Conservation (phyloP, 805 yeast species). For the Torulaspora delbrueckii region DNA sequence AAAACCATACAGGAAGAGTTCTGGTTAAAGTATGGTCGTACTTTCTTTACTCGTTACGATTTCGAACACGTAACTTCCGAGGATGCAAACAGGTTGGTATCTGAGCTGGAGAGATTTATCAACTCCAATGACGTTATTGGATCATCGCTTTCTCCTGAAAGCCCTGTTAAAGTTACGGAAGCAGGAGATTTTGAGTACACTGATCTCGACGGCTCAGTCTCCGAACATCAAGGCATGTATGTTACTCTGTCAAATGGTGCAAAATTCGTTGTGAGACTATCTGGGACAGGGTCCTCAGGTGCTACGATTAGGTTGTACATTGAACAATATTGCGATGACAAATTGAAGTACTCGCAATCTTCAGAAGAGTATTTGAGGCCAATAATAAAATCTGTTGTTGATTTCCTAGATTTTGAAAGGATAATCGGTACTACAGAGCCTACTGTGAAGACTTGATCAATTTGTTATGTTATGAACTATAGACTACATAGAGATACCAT, state of each 20-base stretch:
- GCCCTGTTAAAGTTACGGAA: constrained; percentile 54
- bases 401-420: constrained; percentile 66
- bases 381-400: constrained; percentile 58
- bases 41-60: constrained; percentile 93
- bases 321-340: constrained; percentile 72
- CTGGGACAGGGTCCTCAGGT: constrained; percentile 97
- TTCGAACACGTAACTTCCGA: constrained; percentile 76
- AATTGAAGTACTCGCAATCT: constrained; percentile 41
- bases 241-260: constrained; percentile 77
- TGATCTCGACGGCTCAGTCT: constrained; percentile 89
- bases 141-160: constrained; percentile 41
- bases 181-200: constrained; percentile 90
- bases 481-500: neutral
- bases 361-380: constrained; percentile 66
- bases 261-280: constrained; percentile 81
- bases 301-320: constrained; percentile 92
- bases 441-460: constrained; percentile 67
- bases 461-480: neutral
- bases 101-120: constrained; percentile 42
- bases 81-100: constrained; percentile 68
- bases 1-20: constrained; percentile 74
- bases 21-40: constrained; percentile 91
- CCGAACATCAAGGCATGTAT: constrained; percentile 83
- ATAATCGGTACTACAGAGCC: constrained; percentile 80
- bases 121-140: constrained; percentile 47